Conservation (phyloP, 1,284 basidiomycete genomes). For the Ceratobasidium sp. region DNA sequence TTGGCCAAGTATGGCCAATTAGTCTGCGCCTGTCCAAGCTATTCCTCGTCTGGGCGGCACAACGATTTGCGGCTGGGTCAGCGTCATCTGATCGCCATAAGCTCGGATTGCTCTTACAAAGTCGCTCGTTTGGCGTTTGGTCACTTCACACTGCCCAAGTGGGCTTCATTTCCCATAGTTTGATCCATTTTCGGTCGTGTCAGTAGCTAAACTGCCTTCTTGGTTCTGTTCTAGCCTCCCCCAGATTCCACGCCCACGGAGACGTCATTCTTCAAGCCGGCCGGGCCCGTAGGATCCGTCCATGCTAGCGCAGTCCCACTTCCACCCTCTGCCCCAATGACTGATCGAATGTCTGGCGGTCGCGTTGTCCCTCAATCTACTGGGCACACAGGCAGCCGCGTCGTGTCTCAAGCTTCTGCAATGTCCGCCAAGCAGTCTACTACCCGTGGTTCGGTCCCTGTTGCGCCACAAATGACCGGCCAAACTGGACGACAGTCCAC, state of each 20-base stretch:
- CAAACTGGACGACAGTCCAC: slow-evolving; percentile 22
- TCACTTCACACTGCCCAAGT: not conserved
- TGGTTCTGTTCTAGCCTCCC: slow-evolving; percentile 34
- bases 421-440: slow-evolving; percentile 30
- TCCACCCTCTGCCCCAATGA: slow-evolving; percentile 37
- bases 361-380: slow-evolving; percentile 33
- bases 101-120: not conserved
- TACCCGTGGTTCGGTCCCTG: slow-evolving; percentile 24
- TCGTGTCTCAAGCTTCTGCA: slow-evolving; percentile 18
- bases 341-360: slow-evolving; percentile 27
- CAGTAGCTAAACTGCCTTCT: not conserved
- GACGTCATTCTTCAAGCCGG: slow-evolving; percentile 32
- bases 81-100: not conserved
- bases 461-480: slow-evolving; percentile 36
- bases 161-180: not conserved
- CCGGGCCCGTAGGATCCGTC: slow-evolving; percentile 26
- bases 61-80: not conserved
- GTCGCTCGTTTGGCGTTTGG: no score
- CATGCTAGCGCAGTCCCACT: slow-evolving; percentile 30
- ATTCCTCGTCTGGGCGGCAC: not conserved
- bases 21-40: not conserved
- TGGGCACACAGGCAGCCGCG: slow-evolving; percentile 17
- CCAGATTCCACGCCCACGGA: slow-evolving; percentile 30
- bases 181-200: not conserved
- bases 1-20: not conserved